These are phyloP conservation scores for Dactylellina drechsleri DNA, from an alignment of 2,329 filamentous ascomycete genomes.

Conservation along the genomic window DNA sequence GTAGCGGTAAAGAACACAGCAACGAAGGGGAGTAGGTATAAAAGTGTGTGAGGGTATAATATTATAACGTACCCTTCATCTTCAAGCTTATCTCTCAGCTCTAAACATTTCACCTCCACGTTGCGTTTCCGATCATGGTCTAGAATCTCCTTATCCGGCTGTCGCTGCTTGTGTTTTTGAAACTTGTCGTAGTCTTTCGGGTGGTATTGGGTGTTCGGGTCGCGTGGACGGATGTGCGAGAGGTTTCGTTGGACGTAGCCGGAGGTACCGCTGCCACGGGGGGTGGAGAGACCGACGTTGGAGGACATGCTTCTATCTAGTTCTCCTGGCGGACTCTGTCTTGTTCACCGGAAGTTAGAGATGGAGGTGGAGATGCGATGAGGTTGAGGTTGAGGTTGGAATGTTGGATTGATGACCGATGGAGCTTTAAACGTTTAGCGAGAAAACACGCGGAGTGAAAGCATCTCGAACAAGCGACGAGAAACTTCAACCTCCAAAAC, in stretches of 20 bases:
- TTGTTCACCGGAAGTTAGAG: conserved; percentile 4
- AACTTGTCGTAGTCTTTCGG: conserved; percentile 70
- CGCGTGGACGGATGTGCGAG: conserved; percentile 85
- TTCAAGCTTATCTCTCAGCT: conserved; percentile 88
- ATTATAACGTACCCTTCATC: conserved; percentile 81
- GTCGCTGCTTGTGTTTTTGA: conserved; percentile 78
- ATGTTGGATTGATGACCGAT: no score
- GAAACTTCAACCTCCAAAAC: neutral
- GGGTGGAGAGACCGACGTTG: conserved; percentile 95
- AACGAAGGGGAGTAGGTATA: neutral
- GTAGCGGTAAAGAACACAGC: neutral
- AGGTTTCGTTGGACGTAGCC: conserved; percentile 98
- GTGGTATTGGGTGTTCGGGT: conserved; percentile 72
- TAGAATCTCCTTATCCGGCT: conserved; percentile 90
- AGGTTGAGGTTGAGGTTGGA: conserved; percentile 21
- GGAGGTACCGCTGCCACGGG: conserved; percentile 92
- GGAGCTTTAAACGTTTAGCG: neutral
- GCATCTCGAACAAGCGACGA: no score
- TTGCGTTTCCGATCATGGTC: conserved; percentile 92
- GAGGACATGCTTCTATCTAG: conserved; percentile 76
- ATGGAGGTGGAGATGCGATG: neutral
- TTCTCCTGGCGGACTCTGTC: no score
- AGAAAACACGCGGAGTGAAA: neutral
- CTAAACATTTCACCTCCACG: conserved; percentile 92
- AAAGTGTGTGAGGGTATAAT: no score